These are phyloP conservation scores for Lecanosticta acicola DNA, from an alignment of 2,329 filamentous ascomycete species.

Conservation along the genomic window DNA sequence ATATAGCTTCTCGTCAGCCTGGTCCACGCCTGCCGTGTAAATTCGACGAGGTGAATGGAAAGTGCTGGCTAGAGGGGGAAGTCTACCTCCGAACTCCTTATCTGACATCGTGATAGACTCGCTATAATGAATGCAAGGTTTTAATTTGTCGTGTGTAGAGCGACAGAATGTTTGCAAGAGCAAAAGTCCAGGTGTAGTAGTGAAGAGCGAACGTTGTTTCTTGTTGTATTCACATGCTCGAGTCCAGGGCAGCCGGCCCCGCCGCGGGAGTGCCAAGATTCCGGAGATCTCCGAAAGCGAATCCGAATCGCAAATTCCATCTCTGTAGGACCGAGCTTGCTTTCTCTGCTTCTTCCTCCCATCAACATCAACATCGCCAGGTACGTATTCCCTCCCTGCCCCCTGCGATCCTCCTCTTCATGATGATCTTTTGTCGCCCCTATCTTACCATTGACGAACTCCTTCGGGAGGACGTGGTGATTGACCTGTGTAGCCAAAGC, in stretches of 20 bases:
- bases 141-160: too few relatives aligned
- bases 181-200: too few relatives aligned
- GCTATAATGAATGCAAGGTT: too few relatives aligned
- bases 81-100: conserved; percentile 48
- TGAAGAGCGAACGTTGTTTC: too few relatives aligned
- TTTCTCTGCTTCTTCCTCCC: not conserved
- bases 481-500: conserved; percentile 59
- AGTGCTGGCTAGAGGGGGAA: not conserved
- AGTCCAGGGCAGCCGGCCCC: not conserved
- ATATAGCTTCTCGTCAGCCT: not conserved
- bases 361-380: conserved; percentile 12
- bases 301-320: not conserved
- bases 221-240: not conserved
- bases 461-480: conserved; percentile 44
- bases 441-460: conserved; percentile 47
- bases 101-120: conserved; percentile 46
- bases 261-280: conserved; percentile 3
- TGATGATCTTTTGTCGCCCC: conserved; percentile 61
- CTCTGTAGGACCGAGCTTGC: conserved; percentile 3
- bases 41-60: not conserved
- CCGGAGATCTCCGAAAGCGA: not conserved
- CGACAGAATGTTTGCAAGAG: too few relatives aligned
- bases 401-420: conserved; percentile 25
- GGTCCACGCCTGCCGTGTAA: not conserved
- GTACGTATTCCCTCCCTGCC: conserved; percentile 17